Conservation (phyloP, 345 rosid genomes). For the Dovyalis caffra region DNA sequence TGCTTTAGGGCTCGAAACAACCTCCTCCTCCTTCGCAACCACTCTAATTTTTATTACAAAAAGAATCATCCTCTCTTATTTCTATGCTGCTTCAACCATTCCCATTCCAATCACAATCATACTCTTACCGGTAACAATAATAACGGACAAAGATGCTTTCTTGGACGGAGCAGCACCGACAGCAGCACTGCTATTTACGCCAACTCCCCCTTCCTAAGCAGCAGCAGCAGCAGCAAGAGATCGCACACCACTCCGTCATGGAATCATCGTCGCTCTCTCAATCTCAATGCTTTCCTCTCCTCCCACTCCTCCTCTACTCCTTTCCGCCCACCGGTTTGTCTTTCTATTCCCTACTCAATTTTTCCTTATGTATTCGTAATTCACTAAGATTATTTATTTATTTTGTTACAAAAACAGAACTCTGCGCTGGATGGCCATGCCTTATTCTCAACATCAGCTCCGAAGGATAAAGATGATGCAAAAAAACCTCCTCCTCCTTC, state of each 20-base stretch:
- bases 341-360: neutral
- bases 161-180: neutral
- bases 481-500: conserved; percentile 17
- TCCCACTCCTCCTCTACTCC: neutral
- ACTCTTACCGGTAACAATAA: neutral
- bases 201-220: neutral
- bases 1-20: neutral
- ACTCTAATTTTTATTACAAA: neutral
- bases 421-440: conserved; percentile 36
- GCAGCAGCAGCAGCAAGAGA: neutral
- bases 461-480: conserved; percentile 8
- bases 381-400: neutral
- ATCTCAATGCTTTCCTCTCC: neutral
- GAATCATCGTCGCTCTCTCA: neutral
- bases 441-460: conserved; percentile 46
- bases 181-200: neutral
- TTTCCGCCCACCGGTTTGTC: conserved; percentile 15
- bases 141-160: neutral
- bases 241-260: neutral
- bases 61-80: neutral
- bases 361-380: neutral
- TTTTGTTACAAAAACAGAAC: conserved; percentile 23
- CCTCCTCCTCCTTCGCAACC: neutral
- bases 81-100: neutral
- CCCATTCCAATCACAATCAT: neutral